These are phyloP conservation scores for Dioscorea zingiberensis DNA, from an alignment of 106 monocot genomes.

Conservation along the genomic window DNA sequence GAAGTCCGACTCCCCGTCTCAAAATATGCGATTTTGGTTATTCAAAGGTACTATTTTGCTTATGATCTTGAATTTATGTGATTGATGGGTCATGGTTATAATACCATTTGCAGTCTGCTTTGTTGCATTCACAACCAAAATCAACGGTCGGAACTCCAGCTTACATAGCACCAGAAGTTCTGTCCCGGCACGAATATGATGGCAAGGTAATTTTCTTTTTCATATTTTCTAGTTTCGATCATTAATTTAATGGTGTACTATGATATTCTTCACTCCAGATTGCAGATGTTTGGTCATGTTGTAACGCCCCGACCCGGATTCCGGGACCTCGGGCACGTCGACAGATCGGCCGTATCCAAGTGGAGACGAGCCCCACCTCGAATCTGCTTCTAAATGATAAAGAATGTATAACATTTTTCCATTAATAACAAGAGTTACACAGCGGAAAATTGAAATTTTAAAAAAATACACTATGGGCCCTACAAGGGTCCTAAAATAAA, in stretches of 20 bases:
- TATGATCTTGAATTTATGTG: background rate
- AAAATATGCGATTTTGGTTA: slow-evolving; percentile 97
- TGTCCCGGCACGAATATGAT: slow-evolving; percentile 74
- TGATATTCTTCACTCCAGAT: slow-evolving; percentile 31
- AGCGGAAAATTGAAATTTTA: too few species aligned
- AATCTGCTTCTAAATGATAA: too few species aligned
- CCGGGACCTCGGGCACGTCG: too few species aligned
- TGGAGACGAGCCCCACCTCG: too few species aligned
- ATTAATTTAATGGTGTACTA: background rate
- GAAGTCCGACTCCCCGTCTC: slow-evolving; percentile 63
- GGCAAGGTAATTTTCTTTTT: slow-evolving; percentile 54
- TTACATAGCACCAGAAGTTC: slow-evolving; percentile 87
- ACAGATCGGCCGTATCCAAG: too few species aligned
- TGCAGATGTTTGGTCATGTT: slow-evolving; percentile 99
- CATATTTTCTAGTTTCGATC: background rate
- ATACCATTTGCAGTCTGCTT: slow-evolving; percentile 47
- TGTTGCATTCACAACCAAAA: slow-evolving; percentile 88
- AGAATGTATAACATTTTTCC: too few species aligned
- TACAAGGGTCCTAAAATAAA: too few species aligned
- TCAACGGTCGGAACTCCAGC: slow-evolving; percentile 96
- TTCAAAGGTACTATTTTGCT: slow-evolving; percentile 53
- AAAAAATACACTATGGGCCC: too few species aligned
- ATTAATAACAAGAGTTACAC: too few species aligned
- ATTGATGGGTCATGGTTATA: background rate
- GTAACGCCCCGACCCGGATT: too few species aligned